phyloP scores from a whole-genome alignment of 2,329 filamentous ascomycete genomes.

The Aspergillus amoenus region DNA sequence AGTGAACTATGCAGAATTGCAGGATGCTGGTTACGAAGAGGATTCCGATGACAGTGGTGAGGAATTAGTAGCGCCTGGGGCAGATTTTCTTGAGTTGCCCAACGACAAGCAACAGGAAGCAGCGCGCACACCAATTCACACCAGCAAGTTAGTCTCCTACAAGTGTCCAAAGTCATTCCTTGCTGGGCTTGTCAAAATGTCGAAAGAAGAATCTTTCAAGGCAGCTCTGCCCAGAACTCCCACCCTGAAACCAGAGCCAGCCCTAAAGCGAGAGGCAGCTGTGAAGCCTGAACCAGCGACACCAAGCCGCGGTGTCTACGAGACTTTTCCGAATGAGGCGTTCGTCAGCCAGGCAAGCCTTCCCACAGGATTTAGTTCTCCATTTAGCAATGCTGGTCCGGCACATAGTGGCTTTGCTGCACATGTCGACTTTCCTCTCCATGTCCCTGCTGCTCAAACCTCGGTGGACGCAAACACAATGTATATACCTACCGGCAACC shows the following conservation, averaged over 20 bases:
- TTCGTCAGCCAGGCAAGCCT: not conserved
- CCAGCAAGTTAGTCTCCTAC: constrained; percentile 15
- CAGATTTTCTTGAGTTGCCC: constrained; percentile 18
- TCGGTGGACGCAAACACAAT: not conserved
- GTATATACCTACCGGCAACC: not conserved
- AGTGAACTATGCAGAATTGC: not conserved
- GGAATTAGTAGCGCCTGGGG: constrained; percentile 16
- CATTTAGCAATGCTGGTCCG: not conserved
- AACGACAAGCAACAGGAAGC: constrained; percentile 10
- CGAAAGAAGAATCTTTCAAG: not conserved
- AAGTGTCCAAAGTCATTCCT: constrained; percentile 10
- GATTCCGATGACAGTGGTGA: constrained; percentile 3
- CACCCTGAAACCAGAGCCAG: not conserved
- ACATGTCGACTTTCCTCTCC: not conserved
- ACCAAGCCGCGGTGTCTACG: too few species aligned
- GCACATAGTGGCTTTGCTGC: not conserved
- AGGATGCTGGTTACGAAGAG: not conserved
- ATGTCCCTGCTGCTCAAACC: not conserved
- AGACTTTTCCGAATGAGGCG: not conserved
- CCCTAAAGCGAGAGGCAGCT: not conserved
- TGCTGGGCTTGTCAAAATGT: not conserved
- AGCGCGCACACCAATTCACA: not conserved
- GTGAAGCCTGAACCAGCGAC: not conserved
- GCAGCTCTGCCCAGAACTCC: not conserved
- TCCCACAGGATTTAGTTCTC: not conserved